Conservation (phyloP, 345 rosid species). For the Lumnitzera racemosa region DNA sequence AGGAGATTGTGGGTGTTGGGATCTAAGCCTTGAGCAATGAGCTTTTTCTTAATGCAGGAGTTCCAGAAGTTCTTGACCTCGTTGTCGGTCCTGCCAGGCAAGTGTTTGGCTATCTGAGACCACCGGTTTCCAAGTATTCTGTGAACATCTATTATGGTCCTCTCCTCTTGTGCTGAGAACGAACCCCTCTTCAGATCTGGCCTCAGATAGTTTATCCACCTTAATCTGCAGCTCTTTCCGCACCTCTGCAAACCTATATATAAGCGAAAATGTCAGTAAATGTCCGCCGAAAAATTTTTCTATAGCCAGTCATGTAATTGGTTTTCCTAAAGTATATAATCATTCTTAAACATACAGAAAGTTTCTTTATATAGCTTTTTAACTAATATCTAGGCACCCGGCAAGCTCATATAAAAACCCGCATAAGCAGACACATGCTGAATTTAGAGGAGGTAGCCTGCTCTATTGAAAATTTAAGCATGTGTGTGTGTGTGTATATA, state of each 20-base stretch:
- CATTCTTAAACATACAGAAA: too few species aligned
- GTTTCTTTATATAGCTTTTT: too few species aligned
- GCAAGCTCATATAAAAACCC: too few species aligned
- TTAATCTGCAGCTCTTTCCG: slow-evolving; percentile 60
- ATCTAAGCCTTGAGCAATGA: slow-evolving; percentile 44
- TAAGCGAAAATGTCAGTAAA: not conserved
- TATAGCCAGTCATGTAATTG: too few species aligned
- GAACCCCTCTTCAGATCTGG: slow-evolving; percentile 59
- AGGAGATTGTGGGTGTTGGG: slow-evolving; percentile 50
- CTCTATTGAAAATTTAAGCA: too few species aligned
- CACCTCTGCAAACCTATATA: slow-evolving; percentile 50
- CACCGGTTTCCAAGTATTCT: slow-evolving; percentile 50
- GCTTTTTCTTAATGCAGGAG: slow-evolving; percentile 58
- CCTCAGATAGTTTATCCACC: slow-evolving; percentile 60
- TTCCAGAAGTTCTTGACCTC: slow-evolving; percentile 68
- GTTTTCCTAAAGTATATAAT: too few species aligned
- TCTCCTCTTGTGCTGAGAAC: slow-evolving; percentile 42
- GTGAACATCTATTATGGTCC: slow-evolving; percentile 42
- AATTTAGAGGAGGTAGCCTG: too few species aligned
- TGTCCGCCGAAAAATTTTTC: not conserved
- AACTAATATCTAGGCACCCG: too few species aligned
- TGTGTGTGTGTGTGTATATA: too few species aligned
- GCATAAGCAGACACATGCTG: too few species aligned
- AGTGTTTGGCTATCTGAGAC: slow-evolving; percentile 64
- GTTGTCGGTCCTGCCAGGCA: slow-evolving; percentile 65